Percentiles rank a stretch among this genome's conserved stretches.
Evolutionary conservation across 352 stramenopile species (phyloP).

Genomic region (Albugo laibachii): DNA sequence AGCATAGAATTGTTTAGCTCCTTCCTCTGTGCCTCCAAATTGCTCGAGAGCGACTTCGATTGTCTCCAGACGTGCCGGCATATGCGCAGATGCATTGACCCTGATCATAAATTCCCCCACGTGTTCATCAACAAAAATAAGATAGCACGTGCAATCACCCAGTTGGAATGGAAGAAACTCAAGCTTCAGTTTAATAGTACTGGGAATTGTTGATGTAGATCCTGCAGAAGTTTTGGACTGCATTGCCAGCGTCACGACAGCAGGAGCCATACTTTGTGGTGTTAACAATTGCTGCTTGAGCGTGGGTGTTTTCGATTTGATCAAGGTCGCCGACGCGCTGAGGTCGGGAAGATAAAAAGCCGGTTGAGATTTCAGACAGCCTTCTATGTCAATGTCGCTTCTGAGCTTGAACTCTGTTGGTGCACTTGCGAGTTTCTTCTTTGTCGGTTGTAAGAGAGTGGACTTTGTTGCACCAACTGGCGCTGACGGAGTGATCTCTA

Average conservation of each 20-base stretch:
- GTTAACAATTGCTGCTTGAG: neutral
- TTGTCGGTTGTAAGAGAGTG: neutral
- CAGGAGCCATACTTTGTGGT: no score
- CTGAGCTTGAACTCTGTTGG: neutral
- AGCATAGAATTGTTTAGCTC: neutral
- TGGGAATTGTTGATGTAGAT: no score
- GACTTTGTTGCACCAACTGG: neutral
- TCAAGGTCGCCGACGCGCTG: neutral
- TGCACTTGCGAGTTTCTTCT: no score
- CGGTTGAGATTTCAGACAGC: slow-evolving; percentile 44
- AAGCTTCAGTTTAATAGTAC: slow-evolving; percentile 37
- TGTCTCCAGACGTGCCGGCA: slow-evolving; percentile 55
- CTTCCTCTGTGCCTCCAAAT: no score
- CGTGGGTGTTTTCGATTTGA: neutral
- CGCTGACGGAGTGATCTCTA: slow-evolving; percentile 14
- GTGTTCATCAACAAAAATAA: slow-evolving; percentile 83
- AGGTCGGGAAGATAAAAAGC: slow-evolving; percentile 61
- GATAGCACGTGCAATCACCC: slow-evolving; percentile 76
- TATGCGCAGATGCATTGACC: slow-evolving; percentile 53
- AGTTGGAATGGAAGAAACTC: slow-evolving; percentile 79
- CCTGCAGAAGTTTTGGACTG: no score
- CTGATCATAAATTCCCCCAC: slow-evolving; percentile 90
- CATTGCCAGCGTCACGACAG: no score
- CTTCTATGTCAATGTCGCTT: slow-evolving; percentile 24
- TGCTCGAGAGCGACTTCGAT: slow-evolving; percentile 67